Evolutionary conservation across 257 asterid species (phyloP), one percentile per base, ranked within the genome.

Genomic region (Nicotiana otophora): DNA sequence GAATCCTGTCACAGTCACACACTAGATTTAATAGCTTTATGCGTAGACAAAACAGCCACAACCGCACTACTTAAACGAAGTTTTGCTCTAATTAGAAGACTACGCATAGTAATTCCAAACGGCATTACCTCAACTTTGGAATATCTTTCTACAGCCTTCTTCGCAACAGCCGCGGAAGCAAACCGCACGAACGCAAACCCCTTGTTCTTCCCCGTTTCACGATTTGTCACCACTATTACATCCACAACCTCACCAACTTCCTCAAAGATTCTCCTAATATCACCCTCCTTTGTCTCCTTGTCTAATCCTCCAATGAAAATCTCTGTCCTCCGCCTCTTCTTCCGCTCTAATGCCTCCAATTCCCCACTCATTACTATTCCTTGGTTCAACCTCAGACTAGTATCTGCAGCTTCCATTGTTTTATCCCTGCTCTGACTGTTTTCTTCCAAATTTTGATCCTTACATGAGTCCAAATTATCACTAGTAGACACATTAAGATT

Each of bases 161-260:
- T 90, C 33, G 97, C 95, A 88, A 90, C 93, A 83, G 88, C 90
- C 33, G 95, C 93, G 34, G 91, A 89, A 82, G 90, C 90, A 85
- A 87, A 93, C 61, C 86, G 87, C 82, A 93, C 85, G 83, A 93
- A 92, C 30, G 97, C 98, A 82, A 83, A 93, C 26, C 97, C 97
- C 82, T 88, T 93, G 72, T 88, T 92, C 90, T 86, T 92, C 63
- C 91, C 90, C 0, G 95, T 82, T 64, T 82, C 86, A 53, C 77
- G 42, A 70, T 89, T 86, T 90, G 82, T 92, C 87, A 84, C 61
- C 88, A 93, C 28, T 80, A 88, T 92, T 83, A 91, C 89, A 63
- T 86, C 92, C 82, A 68, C 82, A 79, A 93, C 78, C 80, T 67
- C 76, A 46, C 95, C 98, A 62, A 77, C 88, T 62, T 76, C 92